These are phyloP conservation scores for Acephala macrosclerotiorum DNA, from an alignment of 2,329 filamentous ascomycete genomes.

Conservation along the genomic window DNA sequence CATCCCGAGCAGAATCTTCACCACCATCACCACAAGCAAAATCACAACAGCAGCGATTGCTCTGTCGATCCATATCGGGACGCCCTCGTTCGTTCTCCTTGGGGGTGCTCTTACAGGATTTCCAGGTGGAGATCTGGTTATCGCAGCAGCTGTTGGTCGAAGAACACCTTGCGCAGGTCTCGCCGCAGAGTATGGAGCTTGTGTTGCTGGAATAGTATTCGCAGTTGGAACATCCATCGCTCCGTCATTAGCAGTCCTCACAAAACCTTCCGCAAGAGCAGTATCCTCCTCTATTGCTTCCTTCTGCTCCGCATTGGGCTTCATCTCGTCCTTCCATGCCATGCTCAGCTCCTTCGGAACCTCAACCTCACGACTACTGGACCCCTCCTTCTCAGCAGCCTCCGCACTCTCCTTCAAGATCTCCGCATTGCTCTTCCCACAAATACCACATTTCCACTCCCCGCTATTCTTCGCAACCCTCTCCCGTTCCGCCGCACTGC, in stretches of 20 bases:
- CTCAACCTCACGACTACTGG: conserved; percentile 48
- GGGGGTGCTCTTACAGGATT: conserved; percentile 36
- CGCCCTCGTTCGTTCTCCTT: conserved; percentile 52
- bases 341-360: conserved; percentile 64
- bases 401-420: conserved; percentile 77
- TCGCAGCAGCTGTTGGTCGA: conserved; percentile 35
- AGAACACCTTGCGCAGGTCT: conserved; percentile 45
- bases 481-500: conserved; percentile 69
- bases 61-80: conserved; percentile 81
- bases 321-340: conserved; percentile 76
- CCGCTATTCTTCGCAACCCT: conserved; percentile 73
- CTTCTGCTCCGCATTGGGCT: conserved; percentile 45
- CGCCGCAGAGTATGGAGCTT: conserved; percentile 35
- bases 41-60: conserved; percentile 78
- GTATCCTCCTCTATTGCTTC: conserved; percentile 38
- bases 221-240: conserved; percentile 29
- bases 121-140: conserved; percentile 6
- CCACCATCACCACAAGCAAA: conserved; percentile 73
- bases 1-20: conserved; percentile 54
- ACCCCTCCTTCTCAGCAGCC: conserved; percentile 51
- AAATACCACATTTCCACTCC: conserved; percentile 73
- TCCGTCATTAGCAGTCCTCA: conserved; percentile 53
- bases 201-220: conserved; percentile 24
- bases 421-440: conserved; percentile 74
- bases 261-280: conserved; percentile 64